phyloP scores from a whole-genome alignment of 1,284 basidiomycete genomes.

The Ganoderma boninense region DNA sequence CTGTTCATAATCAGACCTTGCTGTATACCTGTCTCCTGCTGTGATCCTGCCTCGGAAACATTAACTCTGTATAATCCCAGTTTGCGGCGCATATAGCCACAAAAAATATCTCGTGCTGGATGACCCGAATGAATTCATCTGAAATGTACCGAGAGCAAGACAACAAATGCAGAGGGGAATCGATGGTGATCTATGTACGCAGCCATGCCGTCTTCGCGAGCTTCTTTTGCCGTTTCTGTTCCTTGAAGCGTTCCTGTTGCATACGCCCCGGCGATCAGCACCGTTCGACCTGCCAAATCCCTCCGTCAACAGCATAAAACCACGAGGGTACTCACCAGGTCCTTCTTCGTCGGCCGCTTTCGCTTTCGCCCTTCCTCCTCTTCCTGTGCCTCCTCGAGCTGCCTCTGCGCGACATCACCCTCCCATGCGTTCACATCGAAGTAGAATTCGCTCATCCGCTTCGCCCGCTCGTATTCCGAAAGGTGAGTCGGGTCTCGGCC shows the following conservation, averaged over 20 bases:
- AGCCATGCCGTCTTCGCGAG: slow-evolving; percentile 90
- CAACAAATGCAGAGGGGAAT: slow-evolving; percentile 1
- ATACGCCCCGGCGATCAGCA: slow-evolving; percentile 28
- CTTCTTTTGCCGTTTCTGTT: slow-evolving; percentile 86
- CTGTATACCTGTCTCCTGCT: background rate
- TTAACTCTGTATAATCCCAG: background rate
- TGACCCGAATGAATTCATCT: background rate
- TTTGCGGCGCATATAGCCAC: background rate
- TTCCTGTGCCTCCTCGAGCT: slow-evolving; percentile 60
- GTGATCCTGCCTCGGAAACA: background rate
- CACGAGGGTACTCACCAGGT: slow-evolving; percentile 68
- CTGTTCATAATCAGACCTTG: background rate
- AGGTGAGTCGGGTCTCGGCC: slow-evolving; percentile 79
- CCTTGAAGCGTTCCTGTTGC: slow-evolving; percentile 83
- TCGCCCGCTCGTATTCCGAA: slow-evolving; percentile 84
- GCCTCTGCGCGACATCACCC: slow-evolving; percentile 67
- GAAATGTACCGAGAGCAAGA: background rate
- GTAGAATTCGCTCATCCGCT: slow-evolving; percentile 89
- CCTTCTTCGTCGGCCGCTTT: slow-evolving; percentile 84
- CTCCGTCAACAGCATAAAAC: slow-evolving; percentile 5
- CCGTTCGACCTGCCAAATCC: slow-evolving; percentile 22
- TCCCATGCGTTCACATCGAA: slow-evolving; percentile 90
- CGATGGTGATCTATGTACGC: slow-evolving; percentile 58
- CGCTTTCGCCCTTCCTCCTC: slow-evolving; percentile 64
- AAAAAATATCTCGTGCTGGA: background rate